phyloP scores from a whole-genome alignment of 106 monocot species.

The Alisma plantagoaquatica region DNA sequence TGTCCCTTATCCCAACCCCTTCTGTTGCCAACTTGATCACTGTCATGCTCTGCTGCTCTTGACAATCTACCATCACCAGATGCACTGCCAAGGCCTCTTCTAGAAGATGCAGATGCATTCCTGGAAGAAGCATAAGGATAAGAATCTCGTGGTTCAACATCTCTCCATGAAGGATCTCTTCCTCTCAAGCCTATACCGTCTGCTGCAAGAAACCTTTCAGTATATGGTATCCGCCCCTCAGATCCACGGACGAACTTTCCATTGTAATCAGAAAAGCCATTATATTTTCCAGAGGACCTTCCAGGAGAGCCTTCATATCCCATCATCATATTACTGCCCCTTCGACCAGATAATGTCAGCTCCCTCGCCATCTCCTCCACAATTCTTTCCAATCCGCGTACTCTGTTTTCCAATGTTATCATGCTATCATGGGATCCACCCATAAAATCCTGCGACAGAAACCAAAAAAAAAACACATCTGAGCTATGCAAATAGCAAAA shows the following conservation, averaged over 20 bases:
- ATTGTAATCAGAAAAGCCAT: constrained; percentile 54
- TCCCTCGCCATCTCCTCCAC: constrained; percentile 96
- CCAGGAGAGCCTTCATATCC: constrained; percentile 64
- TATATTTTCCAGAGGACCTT: constrained; percentile 62
- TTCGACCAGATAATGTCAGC: constrained; percentile 52
- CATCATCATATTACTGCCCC: constrained; percentile 44
- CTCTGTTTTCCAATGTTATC: constrained; percentile 82
- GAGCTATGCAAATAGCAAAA: no score
- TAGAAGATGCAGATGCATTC: constrained; percentile 26
- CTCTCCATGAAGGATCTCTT: constrained; percentile 62
- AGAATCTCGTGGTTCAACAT: constrained; percentile 48
- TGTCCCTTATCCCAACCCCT: constrained; percentile 81
- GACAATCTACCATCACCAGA: constrained; percentile 33
- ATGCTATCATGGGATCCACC: constrained; percentile 94
- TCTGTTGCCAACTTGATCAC: constrained; percentile 39
- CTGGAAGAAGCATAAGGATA: constrained; percentile 39
- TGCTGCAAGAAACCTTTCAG: constrained; percentile 56
- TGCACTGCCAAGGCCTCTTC: constrained; percentile 40
- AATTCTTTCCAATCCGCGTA: constrained; percentile 82
- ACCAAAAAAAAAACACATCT: constrained; percentile 10
- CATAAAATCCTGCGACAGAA: constrained; percentile 98
- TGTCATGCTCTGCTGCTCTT: constrained; percentile 35
- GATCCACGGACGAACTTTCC: constrained; percentile 46
- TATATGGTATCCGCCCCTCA: constrained; percentile 45
- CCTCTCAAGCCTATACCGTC: constrained; percentile 43